Evolutionary conservation across 768 basidiomycete genomes (phyloP), one percentile per base, ranked within the genome.

Genomic region (Boletus insuetus): DNA sequence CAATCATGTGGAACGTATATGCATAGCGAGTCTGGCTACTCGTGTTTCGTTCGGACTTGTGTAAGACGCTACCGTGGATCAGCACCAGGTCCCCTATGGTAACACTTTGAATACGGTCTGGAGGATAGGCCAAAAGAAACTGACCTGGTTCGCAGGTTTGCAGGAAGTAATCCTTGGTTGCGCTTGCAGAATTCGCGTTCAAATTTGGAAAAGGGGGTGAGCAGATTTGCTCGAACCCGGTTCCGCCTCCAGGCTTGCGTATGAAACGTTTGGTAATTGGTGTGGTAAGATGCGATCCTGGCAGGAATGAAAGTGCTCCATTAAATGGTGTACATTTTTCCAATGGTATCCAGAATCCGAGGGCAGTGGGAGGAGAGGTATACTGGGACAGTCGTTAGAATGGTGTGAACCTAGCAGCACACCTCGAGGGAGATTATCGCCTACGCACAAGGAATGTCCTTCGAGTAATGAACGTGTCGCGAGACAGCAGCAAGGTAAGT

Each of bases 1-100:
- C 91, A 46, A 94, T 86, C 91, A 93, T 92, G 62, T 94, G 95
- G 71, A 97, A 98, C 0, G 97, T 98, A 68, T 98, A 99, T 29
- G 95, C 95, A 60, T 86, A 91, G 52, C 97, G 81, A 2, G 92
- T 92, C 57, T 85, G 79, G 20, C 81, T 75, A 51, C 90, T 92
- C 1, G 79, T 80, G 69, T 99, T 99, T 51, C 83, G 82, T 67
- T 92, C 91, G 0, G 91, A 93, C 68, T 93, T 94, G 75, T 99
- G 97, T 56, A 97, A 74, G 3, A 98, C 93, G 20, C 82, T 80
- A 11, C 97, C 97, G 63, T 99, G 95, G 34, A 99, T 98, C 16
- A 98, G 73, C 1, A 98, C 93, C 3, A 99, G 76, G 58, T 95
- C 92, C 19, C 95, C 94, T 86, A 63, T 10, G 52, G 31, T 39